Evolutionary conservation across 345 rosid species (phyloP).

Genomic region (Atalantia buxifolia): DNA sequence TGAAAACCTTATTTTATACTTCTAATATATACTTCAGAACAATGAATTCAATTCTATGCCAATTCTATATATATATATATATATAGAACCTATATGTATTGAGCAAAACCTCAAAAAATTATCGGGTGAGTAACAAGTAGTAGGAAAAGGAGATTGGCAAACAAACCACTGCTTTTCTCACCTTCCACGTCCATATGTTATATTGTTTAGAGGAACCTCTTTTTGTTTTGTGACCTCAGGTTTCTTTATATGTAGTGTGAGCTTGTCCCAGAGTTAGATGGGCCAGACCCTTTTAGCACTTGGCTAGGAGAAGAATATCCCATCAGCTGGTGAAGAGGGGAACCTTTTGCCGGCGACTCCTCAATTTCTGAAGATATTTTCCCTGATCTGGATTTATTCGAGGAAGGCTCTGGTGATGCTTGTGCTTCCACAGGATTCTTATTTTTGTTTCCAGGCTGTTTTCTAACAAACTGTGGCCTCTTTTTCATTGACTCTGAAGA

Average conservation of each 20-base stretch:
- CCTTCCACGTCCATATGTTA: too few relatives aligned
- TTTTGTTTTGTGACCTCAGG: conserved; percentile 1
- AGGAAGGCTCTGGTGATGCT: conserved; percentile 31
- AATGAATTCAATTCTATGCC: conserved; percentile 12
- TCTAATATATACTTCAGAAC: conserved; percentile 5
- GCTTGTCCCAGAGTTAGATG: conserved; percentile 15
- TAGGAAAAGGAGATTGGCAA: not conserved
- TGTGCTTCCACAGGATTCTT: conserved; percentile 26
- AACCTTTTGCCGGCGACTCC: conserved; percentile 39
- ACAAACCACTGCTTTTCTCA: not conserved
- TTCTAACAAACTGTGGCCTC: conserved; percentile 21
- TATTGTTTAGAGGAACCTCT: too few relatives aligned
- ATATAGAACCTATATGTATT: not conserved
- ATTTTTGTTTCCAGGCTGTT: conserved; percentile 20
- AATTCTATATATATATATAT: not conserved
- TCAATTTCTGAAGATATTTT: conserved; percentile 37
- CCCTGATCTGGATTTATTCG: conserved; percentile 23
- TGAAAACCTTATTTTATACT: not conserved
- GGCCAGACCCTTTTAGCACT: conserved; percentile 35
- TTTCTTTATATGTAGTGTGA: not conserved
- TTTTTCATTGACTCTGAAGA: conserved; percentile 23
- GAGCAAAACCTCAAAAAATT: not conserved
- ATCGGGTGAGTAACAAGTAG: not conserved
- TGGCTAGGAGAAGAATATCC: conserved; percentile 77
- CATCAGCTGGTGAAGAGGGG: conserved; percentile 80